Evolutionary conservation across 495 filamentous ascomycete genomes (phyloP).

Genomic region (Xylaria nigripes): DNA sequence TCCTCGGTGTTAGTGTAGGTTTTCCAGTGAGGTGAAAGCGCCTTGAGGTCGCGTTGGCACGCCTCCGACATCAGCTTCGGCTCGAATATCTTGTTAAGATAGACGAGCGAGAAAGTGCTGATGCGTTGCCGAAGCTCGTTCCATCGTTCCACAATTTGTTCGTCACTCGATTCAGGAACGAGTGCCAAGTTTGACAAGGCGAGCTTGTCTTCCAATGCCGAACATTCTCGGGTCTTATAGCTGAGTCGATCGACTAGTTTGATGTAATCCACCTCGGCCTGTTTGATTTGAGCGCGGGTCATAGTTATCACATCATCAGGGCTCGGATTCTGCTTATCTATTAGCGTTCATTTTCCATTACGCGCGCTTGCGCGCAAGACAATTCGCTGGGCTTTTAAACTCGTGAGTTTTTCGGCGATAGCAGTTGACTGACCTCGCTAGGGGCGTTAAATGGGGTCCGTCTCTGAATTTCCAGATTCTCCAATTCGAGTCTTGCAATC

Average conservation of each 20-base stretch:
- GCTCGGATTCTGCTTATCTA: not conserved
- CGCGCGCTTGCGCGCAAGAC: conserved; percentile 1
- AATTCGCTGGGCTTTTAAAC: not conserved
- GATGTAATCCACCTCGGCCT: conserved; percentile 13
- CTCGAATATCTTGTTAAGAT: conserved; percentile 10
- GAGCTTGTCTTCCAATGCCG: conserved; percentile 10
- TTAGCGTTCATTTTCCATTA: not conserved
- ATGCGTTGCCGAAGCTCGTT: conserved; percentile 13
- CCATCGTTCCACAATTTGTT: conserved; percentile 13
- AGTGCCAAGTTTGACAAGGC: not conserved
- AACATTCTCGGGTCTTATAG: conserved; percentile 15
- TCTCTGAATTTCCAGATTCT: conserved; percentile 8
- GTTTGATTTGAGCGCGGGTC: conserved; percentile 10
- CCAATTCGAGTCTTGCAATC: conserved; percentile 14
- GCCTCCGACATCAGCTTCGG: conserved; percentile 11
- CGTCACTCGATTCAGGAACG: conserved; percentile 9
- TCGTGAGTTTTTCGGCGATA: not conserved
- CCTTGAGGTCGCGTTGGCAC: conserved; percentile 12
- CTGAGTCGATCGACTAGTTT: conserved; percentile 6
- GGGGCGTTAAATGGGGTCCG: not conserved
- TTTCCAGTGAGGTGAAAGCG: conserved; percentile 21
- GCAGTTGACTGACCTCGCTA: not conserved
- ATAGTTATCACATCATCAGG: conserved; percentile 11
- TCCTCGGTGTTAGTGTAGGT: conserved; percentile 12
- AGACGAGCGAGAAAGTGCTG: conserved; percentile 10